Evolutionary conservation across 1,139 yeast species (phyloP), one percentile per base, ranked within the genome.

Genomic region (Arxiozyma slooffiae): DNA sequence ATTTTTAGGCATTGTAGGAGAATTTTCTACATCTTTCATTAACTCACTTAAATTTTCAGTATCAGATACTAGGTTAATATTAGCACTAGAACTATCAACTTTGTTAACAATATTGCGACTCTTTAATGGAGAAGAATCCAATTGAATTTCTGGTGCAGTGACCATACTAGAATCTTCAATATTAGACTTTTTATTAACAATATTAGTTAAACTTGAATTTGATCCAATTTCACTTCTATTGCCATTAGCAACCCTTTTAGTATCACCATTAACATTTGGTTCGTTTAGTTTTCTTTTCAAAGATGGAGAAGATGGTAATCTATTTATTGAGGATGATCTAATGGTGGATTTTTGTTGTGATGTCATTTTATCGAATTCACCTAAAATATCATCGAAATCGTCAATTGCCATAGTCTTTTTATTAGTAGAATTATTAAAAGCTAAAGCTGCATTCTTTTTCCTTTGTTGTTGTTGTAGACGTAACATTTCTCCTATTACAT

Each of bases 341-440:
- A 41, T 24, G n/a, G 45, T 23, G 41, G 53, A 55, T 17, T 53
- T 53, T 8, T 17, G 20, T 8, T 24, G 24, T 23, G 43, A 34
- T 8, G 43, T 11, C 21, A 23, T 30, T n/a, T 42, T 42, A 44
- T 59, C 71, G 53, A 76, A 77, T 50, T 76, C 79, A 54, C 69
- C 71, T 37, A 77, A 61, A 45, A 76, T 75, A 56, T 76, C 80
- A 56, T 76, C 77, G 44, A 77, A 66, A 11, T 62, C 66, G 49
- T 61, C 71, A 37, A 70, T 64, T 3, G 70, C 66, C 47, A 70
- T 66, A 3, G 60, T 55, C 20, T 67, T 70, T 52, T 68, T 69
- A 52, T 63, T 53, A 18, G 21, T 30, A 42, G 58, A 57, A 4
- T 47, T 45, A 54, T 50, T 53, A 54, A 50, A 50, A 46, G 65